A percentile compares a stretch with the other conserved stretches of the same genome.
phyloP scores from a whole-genome alignment of 140 eudicot genomes.

The Ambrosia hybrid region DNA sequence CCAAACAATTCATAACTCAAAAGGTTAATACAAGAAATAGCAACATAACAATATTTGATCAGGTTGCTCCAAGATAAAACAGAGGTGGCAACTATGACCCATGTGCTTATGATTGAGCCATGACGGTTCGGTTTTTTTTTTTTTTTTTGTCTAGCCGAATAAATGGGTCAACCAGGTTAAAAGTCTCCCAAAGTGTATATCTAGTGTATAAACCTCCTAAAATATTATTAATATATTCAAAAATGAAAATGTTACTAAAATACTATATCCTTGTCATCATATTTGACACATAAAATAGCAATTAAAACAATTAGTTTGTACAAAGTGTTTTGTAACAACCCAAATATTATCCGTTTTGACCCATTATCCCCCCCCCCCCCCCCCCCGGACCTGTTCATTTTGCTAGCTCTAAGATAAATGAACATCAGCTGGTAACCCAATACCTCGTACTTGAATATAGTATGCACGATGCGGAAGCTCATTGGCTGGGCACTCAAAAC shows the following conservation, averaged over 20 bases:
- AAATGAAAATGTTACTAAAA: too few relatives aligned
- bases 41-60: background rate
- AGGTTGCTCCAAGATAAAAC: slow-evolving; percentile 4
- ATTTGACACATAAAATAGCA: too few relatives aligned
- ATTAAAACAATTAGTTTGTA: too few relatives aligned
- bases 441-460: slow-evolving; percentile 79
- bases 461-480: slow-evolving; percentile 91
- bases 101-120: background rate
- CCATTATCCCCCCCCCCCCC: background rate
- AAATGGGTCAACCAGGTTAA: too few relatives aligned
- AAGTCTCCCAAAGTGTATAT: background rate
- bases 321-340: background rate
- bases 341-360: too few relatives aligned
- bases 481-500: slow-evolving; percentile 61
- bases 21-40: background rate
- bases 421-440: background rate
- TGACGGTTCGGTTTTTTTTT: background rate
- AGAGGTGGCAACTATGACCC: background rate
- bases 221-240: background rate
- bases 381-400: too few relatives aligned
- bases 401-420: too few relatives aligned
- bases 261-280: too few relatives aligned
- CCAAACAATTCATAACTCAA: background rate
- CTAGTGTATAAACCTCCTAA: too few relatives aligned
- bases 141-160: background rate